These are phyloP conservation scores for Plasmodium gonderi DNA, from an alignment of 169 alveolate genomes.

Conservation along the genomic window DNA sequence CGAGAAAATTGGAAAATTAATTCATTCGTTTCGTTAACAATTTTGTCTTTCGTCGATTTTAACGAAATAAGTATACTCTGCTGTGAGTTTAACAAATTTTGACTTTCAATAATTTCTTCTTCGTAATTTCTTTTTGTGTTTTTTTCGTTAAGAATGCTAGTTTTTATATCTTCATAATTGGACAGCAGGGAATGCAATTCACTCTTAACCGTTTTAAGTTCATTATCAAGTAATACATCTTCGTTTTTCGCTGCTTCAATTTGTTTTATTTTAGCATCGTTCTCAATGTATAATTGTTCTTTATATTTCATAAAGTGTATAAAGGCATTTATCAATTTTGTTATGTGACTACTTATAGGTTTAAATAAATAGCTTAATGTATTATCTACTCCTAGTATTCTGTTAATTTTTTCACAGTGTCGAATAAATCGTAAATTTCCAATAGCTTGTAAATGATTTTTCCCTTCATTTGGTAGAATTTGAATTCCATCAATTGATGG, in stretches of 20 bases:
- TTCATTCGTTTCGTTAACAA: conserved; percentile 71
- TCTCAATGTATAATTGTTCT: conserved; percentile 57
- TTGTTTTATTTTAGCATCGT: conserved; percentile 22
- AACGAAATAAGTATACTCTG: conserved; percentile 58
- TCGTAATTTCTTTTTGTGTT: conserved; percentile 62
- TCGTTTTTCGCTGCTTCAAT: conserved; percentile 55
- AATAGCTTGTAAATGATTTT: conserved; percentile 72
- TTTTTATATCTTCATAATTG: conserved; percentile 43
- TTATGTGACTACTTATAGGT: conserved; percentile 65
- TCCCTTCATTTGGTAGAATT: conserved; percentile 66
- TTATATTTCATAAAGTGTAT: conserved; percentile 66
- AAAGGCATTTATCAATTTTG: conserved; percentile 52
- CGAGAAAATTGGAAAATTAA: conserved; percentile 66
- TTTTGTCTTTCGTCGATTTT: conserved; percentile 50
- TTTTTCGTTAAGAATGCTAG: conserved; percentile 44
- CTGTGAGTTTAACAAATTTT: conserved; percentile 51
- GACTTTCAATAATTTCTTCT: conserved; percentile 73
- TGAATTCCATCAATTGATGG: conserved; percentile 69
- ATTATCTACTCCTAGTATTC: conserved; percentile 33
- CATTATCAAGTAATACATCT: conserved; percentile 3
- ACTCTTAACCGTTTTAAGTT: conserved; percentile 6
- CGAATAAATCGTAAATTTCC: conserved; percentile 69
- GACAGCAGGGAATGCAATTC: conserved; percentile 25
- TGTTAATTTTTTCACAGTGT: conserved; percentile 67
- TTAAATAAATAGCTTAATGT: conserved; percentile 63